phyloP scores from a whole-genome alignment of 768 basidiomycete species.

The Mycena rosella region DNA sequence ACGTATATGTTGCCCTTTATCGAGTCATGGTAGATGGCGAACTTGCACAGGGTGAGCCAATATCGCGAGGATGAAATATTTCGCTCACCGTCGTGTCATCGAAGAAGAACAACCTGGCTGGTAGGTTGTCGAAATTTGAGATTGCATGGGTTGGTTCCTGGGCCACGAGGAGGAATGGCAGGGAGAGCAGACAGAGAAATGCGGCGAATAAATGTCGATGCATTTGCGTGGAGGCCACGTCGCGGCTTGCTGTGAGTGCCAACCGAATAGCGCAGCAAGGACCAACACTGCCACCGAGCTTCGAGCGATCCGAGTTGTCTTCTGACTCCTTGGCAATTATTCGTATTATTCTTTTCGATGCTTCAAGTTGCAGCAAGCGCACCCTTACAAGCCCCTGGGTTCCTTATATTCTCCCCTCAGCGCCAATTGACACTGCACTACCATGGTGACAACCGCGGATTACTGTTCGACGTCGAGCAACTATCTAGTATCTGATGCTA shows the following conservation, averaged over 20 bases:
- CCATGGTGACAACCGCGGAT: too few relatives aligned
- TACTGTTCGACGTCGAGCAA: too few relatives aligned
- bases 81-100: constrained; percentile 86
- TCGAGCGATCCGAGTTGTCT: not conserved
- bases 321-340: too few relatives aligned
- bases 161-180: constrained; percentile 41
- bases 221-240: constrained; percentile 31
- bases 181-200: constrained; percentile 22
- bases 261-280: too few relatives aligned
- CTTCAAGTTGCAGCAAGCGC: too few relatives aligned
- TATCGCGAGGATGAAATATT: not conserved
- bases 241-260: constrained; percentile 16
- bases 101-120: constrained; percentile 88
- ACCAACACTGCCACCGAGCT: not conserved
- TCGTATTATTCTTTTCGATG: too few relatives aligned
- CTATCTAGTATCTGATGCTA: too few relatives aligned
- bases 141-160: constrained; percentile 64
- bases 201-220: constrained; percentile 22
- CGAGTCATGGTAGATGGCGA: constrained; percentile 86
- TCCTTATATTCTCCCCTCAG: too few relatives aligned
- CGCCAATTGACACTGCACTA: too few relatives aligned
- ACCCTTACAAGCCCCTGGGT: too few relatives aligned
- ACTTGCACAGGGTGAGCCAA: constrained; percentile 43
- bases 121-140: constrained; percentile 76
- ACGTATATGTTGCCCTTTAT: constrained; percentile 77